Evolutionary conservation across 2,329 filamentous ascomycete genomes (phyloP).

Genomic region (Penicillium sp.): DNA sequence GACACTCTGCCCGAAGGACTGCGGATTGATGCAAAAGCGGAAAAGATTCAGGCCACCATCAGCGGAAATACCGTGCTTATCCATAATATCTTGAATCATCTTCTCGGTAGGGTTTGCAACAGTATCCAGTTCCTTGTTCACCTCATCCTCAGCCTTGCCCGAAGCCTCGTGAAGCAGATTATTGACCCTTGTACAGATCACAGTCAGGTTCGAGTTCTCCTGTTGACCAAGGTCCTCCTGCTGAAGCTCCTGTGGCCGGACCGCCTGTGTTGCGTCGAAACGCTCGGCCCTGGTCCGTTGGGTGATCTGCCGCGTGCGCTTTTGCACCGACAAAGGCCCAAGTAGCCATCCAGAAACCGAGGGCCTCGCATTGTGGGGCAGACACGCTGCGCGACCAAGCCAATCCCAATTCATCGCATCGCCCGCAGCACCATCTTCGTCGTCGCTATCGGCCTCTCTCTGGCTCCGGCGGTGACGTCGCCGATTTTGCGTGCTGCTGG

Average conservation of each 20-base stretch:
- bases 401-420: conserved; percentile 83
- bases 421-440: conserved; percentile 57
- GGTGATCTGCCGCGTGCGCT: conserved; percentile 66
- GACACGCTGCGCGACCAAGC: conserved; percentile 70
- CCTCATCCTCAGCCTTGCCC: conserved; percentile 45
- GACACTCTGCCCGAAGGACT: conserved; percentile 87
- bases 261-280: conserved; percentile 63
- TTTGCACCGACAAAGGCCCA: conserved; percentile 83
- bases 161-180: conserved; percentile 51
- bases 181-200: conserved; percentile 71
- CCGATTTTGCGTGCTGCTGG: conserved; percentile 36
- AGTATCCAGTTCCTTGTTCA: conserved; percentile 42
- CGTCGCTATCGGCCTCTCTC: conserved; percentile 53
- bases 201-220: conserved; percentile 75
- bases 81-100: conserved; percentile 53
- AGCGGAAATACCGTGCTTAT: conserved; percentile 59
- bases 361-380: conserved; percentile 68
- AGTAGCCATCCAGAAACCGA: conserved; percentile 78
- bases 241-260: conserved; percentile 70
- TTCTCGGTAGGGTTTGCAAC: conserved; percentile 36
- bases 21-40: conserved; percentile 83
- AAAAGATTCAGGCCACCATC: conserved; percentile 73
- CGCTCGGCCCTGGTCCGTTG: conserved; percentile 67
- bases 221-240: conserved; percentile 67
- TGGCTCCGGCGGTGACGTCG: conserved; percentile 34